Base-by-base conservation (phyloP, 108 stramenopile genomes). In the Cyclotella cryptica region DNA sequence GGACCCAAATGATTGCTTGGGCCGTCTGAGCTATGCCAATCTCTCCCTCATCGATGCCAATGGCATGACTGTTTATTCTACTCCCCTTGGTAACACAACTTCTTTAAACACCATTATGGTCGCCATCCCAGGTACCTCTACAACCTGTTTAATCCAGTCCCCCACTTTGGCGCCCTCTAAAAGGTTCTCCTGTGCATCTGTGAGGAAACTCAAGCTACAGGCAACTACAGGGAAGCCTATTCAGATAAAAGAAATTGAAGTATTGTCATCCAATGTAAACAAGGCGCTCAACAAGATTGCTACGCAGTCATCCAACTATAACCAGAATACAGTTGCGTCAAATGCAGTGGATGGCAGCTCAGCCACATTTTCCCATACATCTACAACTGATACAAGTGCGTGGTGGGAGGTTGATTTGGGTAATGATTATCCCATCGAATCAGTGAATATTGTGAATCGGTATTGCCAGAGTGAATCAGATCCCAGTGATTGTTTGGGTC, bases 401-500 rank as follows among this genome's bases (percentile, higher is more conserved):
- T 27, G 26, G 26, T 58, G 55, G 55, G 26, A 27, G 21, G 19
- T 58, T 21, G 55, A 21, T 58, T 58, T 58, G 19, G 55, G 24
- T 9, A 13, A 58, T 13, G 17, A 13, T 21, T 14, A 13, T 26
- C 13, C 12, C 22, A 13, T 58, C 22, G 55, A 58, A 2, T 14
- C 12, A 13, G 19, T 58, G 1, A 27, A 13, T 17, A 58, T 58
- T 26, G 26, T 24, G 13, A 58, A 58, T 28, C 22, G 55, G 1
- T 24, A 21, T 17, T 58, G 55, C 22, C 24, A 26, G 12, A 21
- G 12, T 21, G 12, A 21, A 14, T 21, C 26, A 3, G 55, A 58
- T 58, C 26, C 55, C 22, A 1, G 13, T 58, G 55, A 58, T 58
- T 58, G 55, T 26, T 58, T 58, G 55, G 17, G 55, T 26, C 12